phyloP scores from a whole-genome alignment of 2,329 filamentous ascomycete genomes.

The Cladosporium sp. region DNA sequence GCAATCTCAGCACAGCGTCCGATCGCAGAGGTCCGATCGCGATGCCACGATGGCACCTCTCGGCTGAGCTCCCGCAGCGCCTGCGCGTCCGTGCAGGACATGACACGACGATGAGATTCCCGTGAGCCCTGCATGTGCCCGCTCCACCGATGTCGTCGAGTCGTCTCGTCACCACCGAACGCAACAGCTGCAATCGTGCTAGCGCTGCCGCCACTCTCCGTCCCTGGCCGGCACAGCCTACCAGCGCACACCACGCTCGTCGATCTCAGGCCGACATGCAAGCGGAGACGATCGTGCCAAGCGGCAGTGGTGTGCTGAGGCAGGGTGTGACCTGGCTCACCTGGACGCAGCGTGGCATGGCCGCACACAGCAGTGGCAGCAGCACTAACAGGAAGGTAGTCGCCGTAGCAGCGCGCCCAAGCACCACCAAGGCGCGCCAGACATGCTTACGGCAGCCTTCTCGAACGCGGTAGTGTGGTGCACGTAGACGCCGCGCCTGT shows the following conservation, averaged over 20 bases:
- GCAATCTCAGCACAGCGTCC: slow-evolving; percentile 4
- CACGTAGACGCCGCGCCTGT: background rate
- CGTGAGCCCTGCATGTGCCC: background rate
- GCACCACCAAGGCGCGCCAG: background rate
- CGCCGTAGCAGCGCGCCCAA: background rate
- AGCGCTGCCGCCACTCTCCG: background rate
- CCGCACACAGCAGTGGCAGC: background rate
- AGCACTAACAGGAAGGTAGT: background rate
- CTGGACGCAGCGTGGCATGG: too few relatives aligned
- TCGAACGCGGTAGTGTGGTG: background rate
- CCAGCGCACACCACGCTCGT: background rate
- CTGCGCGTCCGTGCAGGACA: background rate
- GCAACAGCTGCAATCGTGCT: background rate
- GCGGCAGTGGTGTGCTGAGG: background rate
- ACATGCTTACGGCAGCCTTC: background rate
- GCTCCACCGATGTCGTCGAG: slow-evolving; percentile 1
- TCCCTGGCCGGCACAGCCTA: background rate
- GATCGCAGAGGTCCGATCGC: background rate
- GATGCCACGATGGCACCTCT: slow-evolving; percentile 6
- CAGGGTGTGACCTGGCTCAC: too few relatives aligned
- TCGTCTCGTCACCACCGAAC: slow-evolving; percentile 5
- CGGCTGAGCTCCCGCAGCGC: background rate
- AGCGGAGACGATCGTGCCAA: background rate
- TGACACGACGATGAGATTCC: slow-evolving; percentile 2
- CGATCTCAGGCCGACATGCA: background rate